Evolutionary conservation across 495 filamentous ascomycete species (phyloP).

Genomic region (Rhypophila decipiens): DNA sequence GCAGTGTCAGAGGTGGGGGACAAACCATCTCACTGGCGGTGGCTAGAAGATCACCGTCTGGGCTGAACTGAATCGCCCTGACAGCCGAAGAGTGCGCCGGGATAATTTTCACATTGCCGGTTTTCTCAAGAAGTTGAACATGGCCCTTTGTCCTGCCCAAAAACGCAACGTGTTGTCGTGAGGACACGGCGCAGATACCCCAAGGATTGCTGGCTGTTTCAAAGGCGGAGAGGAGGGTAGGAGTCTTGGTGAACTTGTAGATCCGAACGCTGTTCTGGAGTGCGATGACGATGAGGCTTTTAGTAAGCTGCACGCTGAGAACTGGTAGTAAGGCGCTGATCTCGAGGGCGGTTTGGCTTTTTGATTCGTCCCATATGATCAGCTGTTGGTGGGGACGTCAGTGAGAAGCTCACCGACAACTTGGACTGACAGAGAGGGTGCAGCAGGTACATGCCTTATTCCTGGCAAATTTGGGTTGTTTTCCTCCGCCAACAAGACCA

Average conservation of each 20-base stretch:
- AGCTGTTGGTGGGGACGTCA: conserved; percentile 41
- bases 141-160: conserved; percentile 82
- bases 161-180: conserved; percentile 67
- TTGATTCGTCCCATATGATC: conserved; percentile 87
- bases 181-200: conserved; percentile 72
- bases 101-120: conserved; percentile 85
- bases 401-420: neutral
- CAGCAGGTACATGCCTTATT: conserved; percentile 60
- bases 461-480: conserved; percentile 74
- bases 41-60: conserved; percentile 73
- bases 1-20: neutral
- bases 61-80: conserved; percentile 72
- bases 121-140: conserved; percentile 81
- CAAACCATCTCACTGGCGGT: conserved; percentile 83
- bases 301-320: conserved; percentile 70
- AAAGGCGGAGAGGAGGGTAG: conserved; percentile 64
- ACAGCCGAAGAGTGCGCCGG: conserved; percentile 80
- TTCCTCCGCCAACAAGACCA: conserved; percentile 84
- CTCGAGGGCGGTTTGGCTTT: conserved; percentile 62
- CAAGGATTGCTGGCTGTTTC: conserved; percentile 83
- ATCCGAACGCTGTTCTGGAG: conserved; percentile 77
- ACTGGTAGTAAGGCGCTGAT: conserved; percentile 54
- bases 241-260: conserved; percentile 71
- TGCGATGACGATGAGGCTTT: conserved; percentile 71
- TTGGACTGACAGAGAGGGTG: conserved; percentile 1